Base-by-base conservation (phyloP, 1,139 yeast species). In the Geotrichum carabidarum region DNA sequence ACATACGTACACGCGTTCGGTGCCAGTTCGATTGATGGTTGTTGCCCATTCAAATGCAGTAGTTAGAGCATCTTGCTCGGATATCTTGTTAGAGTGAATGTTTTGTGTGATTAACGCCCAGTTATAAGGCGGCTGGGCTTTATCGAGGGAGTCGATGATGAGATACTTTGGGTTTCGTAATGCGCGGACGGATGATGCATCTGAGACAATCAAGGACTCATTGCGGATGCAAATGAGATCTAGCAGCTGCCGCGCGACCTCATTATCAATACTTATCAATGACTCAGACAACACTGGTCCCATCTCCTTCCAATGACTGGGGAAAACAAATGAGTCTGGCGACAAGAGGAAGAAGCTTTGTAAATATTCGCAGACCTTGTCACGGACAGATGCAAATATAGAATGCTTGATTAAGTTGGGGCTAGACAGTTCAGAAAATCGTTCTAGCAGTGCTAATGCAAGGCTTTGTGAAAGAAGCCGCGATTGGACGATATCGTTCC, bases 251-350 rank as follows among this genome's bases (percentile, higher is more conserved):
- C 60, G 50, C 65, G 71, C 53, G 0, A 59, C 55, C 2, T 55
- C 61, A 14, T 43, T 51, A 22, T 51, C 54, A 22, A 44, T 60
- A 37, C 42, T 45, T 37, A 57, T 57, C 37, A 76, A 63, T 12
- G 74, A 71, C 45, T 68, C 78, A 64, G 68, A 73, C 60, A 87
- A 66, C 9, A 81, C 78, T 1, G 79, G 75, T 48, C 82, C 83
- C 50, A 86, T 71, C 6, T 78, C 65, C 12, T 77, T 74, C 97
- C 97, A 90, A 56, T 75, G 77, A 52, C 77, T 78, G 0, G 96
- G 95, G 41, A 87, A 76, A n/a, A 90, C 82, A 62, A 90, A 89
- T 4, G 84, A 78, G 62, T 86, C 90, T 11, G 66, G 82, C 62
- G 75, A 84, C 77, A 62, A 72, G 70, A 62, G 76, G 76, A 72